A percentile compares a stretch with the other conserved stretches of the same genome.
Conservation (phyloP, 2,329 filamentous ascomycete genomes). For the Magnaporthales sp. region DNA sequence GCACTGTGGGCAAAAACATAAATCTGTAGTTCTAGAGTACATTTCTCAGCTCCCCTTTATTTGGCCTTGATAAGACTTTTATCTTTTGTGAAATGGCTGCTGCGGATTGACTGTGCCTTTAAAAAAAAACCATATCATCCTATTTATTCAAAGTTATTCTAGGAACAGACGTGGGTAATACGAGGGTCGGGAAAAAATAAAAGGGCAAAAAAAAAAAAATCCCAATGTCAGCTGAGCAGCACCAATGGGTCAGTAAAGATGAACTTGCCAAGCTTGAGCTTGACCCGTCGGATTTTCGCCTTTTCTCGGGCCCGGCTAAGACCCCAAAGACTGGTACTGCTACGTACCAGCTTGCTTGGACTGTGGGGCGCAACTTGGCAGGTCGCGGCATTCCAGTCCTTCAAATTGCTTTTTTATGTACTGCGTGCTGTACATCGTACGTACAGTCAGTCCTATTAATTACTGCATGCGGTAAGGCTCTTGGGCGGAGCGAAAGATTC, state of each 20-base stretch:
- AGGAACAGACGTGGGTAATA: neutral
- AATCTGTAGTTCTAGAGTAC: neutral
- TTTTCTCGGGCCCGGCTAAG: neutral
- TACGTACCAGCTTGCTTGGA: neutral
- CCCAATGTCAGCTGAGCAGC: neutral
- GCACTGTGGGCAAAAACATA: neutral
- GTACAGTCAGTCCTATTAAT: neutral
- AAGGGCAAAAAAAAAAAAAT: neutral
- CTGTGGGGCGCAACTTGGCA: neutral
- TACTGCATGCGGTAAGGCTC: neutral
- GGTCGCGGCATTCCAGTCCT: neutral
- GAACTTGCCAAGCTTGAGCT: neutral
- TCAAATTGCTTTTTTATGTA: neutral
- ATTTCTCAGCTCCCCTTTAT: too few species aligned
- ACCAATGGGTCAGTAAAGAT: neutral
- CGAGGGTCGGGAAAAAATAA: neutral
- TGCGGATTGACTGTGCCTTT: neutral
- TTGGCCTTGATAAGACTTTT: too few species aligned
- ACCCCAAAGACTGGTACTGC: neutral
- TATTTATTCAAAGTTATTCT: neutral
- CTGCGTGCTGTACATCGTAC: too few species aligned
- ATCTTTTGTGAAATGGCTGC: neutral
- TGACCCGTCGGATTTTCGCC: neutral
- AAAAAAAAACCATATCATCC: neutral
- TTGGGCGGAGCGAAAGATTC: neutral